Conservation (phyloP, 768 basidiomycete genomes). For the Nidula microcarpa region DNA sequence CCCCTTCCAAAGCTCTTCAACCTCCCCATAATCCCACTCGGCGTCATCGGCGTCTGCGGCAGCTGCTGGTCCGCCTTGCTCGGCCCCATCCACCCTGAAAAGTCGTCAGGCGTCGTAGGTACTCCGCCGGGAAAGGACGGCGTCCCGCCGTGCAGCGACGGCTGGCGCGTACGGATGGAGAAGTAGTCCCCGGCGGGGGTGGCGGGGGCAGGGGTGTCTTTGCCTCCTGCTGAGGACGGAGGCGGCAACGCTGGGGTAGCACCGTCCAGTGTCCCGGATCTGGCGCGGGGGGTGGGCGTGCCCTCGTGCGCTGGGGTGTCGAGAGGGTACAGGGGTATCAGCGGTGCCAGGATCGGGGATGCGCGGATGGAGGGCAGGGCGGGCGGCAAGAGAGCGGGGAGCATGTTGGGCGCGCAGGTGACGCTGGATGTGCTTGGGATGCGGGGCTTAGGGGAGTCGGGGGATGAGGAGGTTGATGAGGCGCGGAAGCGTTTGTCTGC, state of each 20-base stretch:
- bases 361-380: conserved; percentile 38
- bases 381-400: conserved; percentile 57
- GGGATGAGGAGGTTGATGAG: background rate
- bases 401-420: conserved; percentile 60
- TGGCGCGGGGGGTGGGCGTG: conserved; percentile 16
- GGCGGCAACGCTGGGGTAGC: conserved; percentile 9
- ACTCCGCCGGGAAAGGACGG: conserved; percentile 4
- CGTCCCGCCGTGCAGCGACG: conserved; percentile 32
- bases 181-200: conserved; percentile 32
- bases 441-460: conserved; percentile 5
- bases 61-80: conserved; percentile 18
- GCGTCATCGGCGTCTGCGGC: conserved; percentile 45
- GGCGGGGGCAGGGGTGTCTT: too few species aligned
- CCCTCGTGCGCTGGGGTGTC: too few species aligned
- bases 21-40: conserved; percentile 73
- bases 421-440: conserved; percentile 38
- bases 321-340: conserved; percentile 44
- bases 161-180: conserved; percentile 38
- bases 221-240: too few species aligned
- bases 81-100: conserved; percentile 39
- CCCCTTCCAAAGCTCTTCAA: conserved; percentile 70
- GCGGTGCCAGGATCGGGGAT: conserved; percentile 56
- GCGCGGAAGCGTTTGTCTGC: background rate
- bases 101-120: conserved; percentile 42
- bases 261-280: conserved; percentile 43